Conservation (phyloP, 805 yeast genomes). For the Kregervanrija pseudodelftensis region DNA sequence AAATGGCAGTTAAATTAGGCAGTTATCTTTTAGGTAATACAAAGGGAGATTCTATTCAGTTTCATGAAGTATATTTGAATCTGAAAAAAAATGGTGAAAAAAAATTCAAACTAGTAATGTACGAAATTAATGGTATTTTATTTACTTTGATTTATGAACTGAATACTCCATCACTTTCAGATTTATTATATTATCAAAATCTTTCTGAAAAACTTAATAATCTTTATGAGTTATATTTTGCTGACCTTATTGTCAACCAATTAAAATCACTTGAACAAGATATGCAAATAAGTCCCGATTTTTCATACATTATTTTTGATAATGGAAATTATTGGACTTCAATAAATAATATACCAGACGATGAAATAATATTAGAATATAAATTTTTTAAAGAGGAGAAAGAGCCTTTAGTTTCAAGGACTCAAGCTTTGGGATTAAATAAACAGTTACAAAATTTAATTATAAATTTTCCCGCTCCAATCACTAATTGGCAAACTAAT, state of each 20-base stretch:
- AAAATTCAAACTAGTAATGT: constrained; percentile 17
- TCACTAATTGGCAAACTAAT: constrained; percentile 8
- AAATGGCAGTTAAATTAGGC: constrained; percentile 14
- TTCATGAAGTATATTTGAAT: constrained; percentile 11
- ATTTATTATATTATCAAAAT: constrained; percentile 5
- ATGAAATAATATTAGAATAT: constrained; percentile 9
- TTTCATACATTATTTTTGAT: constrained; percentile 20
- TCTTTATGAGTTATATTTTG: constrained; percentile 18
- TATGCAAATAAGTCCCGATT: constrained; percentile 12
- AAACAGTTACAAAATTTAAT: constrained; percentile 16
- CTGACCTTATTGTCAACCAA: constrained; percentile 22
- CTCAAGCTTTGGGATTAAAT: constrained; percentile 2
- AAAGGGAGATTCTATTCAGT: constrained; percentile 12
- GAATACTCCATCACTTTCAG: neutral
- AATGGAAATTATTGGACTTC: constrained; percentile 18
- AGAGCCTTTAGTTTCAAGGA: neutral
- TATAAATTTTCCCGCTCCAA: constrained; percentile 11
- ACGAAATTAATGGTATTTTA: constrained; percentile 26
- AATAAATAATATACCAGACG: constrained; percentile 22
- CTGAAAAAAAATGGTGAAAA: neutral
- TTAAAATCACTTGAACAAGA: constrained; percentile 15
- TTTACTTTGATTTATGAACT: constrained; percentile 17
- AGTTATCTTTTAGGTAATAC: constrained; percentile 20
- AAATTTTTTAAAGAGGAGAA: constrained; percentile 1
- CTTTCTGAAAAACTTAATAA: constrained; percentile 15